Evolutionary conservation across 1,284 basidiomycete species (phyloP), one percentile per base, ranked within the genome.

Genomic region (Sanghuangporus sanghuang): DNA sequence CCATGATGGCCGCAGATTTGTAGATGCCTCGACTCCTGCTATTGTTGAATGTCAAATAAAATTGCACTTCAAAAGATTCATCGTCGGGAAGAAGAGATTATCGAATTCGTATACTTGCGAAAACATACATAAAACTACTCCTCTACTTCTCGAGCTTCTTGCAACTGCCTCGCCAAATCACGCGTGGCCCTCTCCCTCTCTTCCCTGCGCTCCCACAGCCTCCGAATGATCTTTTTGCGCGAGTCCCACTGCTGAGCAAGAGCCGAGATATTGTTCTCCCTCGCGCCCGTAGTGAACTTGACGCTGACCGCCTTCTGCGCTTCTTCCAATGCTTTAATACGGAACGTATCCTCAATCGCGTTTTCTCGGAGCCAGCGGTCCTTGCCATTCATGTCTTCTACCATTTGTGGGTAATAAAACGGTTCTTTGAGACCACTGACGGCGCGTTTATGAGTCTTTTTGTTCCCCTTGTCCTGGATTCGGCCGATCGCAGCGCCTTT

Each of bases 341-440:
- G 74, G 74, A 88, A 89, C 65, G 81, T 78, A 39, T 82, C 76
- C 71, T 91, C 83, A 2, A 66, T 27, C 2, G 58, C 46, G 69
- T 71, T 52, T 67, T 67, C 62, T 75, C 70, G 39, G 12, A 65
- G 21, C 67, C 77, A 75, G 52, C 82, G 81, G 67, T 86, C 81
- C 57, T 78, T 72, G 46, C 71, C 74, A 14, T 78, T 73, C 86
- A 95, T 89, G 73, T 93, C 92, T 71, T 91, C 90, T 64, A 86
- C 68, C 57, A 89, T 85, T 64, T 85, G 84, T 0, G 94, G 94
- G 73, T 93, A 95, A 77, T 95, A 93, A 79, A 96, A 96, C 1
- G 94, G 93, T 69, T 95, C 87, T 42, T 87, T 85, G 65, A 96
- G 82, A 38, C 94, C 94, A 21, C 96, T 92, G 36, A 95, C 86